phyloP scores from a whole-genome alignment of 371 early-diverging fungal genomes.

The Zopfochytrium polystomum region DNA sequence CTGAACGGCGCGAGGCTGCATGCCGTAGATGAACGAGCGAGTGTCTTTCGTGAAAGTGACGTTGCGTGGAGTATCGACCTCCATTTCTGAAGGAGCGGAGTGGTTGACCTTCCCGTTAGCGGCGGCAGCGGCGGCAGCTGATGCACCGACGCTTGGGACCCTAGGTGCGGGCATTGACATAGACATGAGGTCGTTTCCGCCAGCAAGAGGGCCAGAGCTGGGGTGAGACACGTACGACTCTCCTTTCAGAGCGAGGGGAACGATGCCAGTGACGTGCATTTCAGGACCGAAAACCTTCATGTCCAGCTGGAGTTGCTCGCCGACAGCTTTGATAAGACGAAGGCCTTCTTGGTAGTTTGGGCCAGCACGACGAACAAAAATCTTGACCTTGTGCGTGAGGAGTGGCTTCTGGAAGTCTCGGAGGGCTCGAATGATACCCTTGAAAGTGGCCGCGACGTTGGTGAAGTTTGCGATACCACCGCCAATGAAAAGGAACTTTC shows the following conservation, averaged over 20 bases:
- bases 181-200: conserved; percentile 27
- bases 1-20: conserved; percentile 98
- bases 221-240: conserved; percentile 22
- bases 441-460: conserved; percentile 97
- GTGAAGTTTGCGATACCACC: conserved; percentile 99
- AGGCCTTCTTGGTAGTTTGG: conserved; percentile 99
- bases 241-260: conserved; percentile 81
- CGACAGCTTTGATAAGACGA: conserved; percentile 88
- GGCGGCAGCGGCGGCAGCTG: conserved; percentile 14
- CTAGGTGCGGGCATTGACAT: conserved; percentile 20
- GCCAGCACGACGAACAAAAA: conserved; percentile 96
- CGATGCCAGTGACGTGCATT: conserved; percentile 96
- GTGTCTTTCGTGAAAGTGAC: conserved; percentile 85
- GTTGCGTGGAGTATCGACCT: conserved; percentile 33
- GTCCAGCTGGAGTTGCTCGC: conserved; percentile 87
- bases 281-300: conserved; percentile 97
- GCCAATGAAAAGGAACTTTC: conserved; percentile 95
- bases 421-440: conserved; percentile 95
- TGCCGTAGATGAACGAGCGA: conserved; percentile 94
- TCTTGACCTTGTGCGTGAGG: conserved; percentile 81
- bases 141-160: conserved; percentile 8
- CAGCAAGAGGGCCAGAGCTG: conserved; percentile 9
- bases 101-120: conserved; percentile 27
- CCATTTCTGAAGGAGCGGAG: conserved; percentile 28
- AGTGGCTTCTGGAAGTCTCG: conserved; percentile 84